Conservation (phyloP, 2,329 filamentous ascomycete species). For the Lecanoromycetidae sp. region DNA sequence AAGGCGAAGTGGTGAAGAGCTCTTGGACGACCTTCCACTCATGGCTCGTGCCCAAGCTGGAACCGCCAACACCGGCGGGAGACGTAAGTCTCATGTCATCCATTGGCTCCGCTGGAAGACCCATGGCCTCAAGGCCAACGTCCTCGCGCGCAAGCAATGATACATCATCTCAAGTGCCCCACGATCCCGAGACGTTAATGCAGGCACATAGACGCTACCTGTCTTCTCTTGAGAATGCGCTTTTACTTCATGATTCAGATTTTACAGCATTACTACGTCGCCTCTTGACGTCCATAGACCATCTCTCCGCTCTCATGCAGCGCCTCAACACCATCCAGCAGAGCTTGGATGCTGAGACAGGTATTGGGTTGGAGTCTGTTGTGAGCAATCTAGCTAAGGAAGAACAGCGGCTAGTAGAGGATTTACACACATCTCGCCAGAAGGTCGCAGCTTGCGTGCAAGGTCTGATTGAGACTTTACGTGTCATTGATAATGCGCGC, state of each 20-base stretch:
- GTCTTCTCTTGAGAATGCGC: conserved; percentile 42
- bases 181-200: conserved; percentile 76
- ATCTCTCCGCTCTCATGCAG: conserved; percentile 62
- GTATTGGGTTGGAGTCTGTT: conserved; percentile 49
- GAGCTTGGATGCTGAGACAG: conserved; percentile 66
- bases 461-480: conserved; percentile 43
- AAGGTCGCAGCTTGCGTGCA: conserved; percentile 57
- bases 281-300: conserved; percentile 51
- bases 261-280: conserved; percentile 31
- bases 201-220: conserved; percentile 70
- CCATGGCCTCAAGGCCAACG: conserved; percentile 19
- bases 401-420: conserved; percentile 53
- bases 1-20: conserved; percentile 73
- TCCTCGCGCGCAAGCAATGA: conserved; percentile 15
- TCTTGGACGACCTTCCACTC: conserved; percentile 67
- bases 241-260: conserved; percentile 32
- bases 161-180: conserved; percentile 22
- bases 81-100: conserved; percentile 1
- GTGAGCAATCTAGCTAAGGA: conserved; percentile 61
- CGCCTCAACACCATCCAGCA: conserved; percentile 67
- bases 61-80: neutral
- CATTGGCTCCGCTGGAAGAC: conserved; percentile 21
- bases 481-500: conserved; percentile 49
- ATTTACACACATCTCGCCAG: conserved; percentile 51
- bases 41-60: conserved; percentile 49